Evolutionary conservation across 192 early-diverging fungal genomes (phyloP), one percentile per base, ranked within the genome.

Genomic region (Entomortierella lignicola): DNA sequence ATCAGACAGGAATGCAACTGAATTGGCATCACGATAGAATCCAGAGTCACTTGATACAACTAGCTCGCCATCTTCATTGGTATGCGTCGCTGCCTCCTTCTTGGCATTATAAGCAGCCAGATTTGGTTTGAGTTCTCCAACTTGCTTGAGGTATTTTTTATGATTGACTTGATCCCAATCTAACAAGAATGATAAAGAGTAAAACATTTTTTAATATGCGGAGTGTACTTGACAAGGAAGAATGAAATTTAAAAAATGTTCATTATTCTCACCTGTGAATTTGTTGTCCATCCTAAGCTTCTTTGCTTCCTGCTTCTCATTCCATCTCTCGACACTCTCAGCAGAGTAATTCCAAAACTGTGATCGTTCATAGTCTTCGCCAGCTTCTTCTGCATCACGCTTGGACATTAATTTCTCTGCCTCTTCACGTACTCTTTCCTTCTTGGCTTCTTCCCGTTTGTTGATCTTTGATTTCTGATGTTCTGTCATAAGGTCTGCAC

Each of bases 71-170:
- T 83, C 77, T 41, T 70, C 82, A 17, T 73, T 77, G 23, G 57
- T 65, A n/a, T 73, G 81, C 53, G 84, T 80, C 3, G 82, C 66
- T 13, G 75, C 81, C 13, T 82, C 73, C 63, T 92, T 91, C 71
- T 90, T 85, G 31, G 92, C 90, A 55, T 89, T 81, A 71, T 97
- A 97, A 2, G 90, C 82, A 0, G 66, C 69, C 66, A 98, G 62
- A 70, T 98, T 90, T 4, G 97, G 98, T 72, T 94, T 96, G 23
- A 99, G 83, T 17, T 92, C 92, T 23, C 83, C 84, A 1, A 94
- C 89, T 44, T 92, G 85, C 8, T 90, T 88, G 34, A 91, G 81
- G 81, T 99, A 99, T 73, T 97, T 98, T 56, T 94, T 94, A 26
- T 91, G 89, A 37, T 96, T 92, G 42, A 91, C 87, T 71, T 98